These are phyloP conservation scores for Theobroma cacao DNA, from an alignment of 345 rosid species.

Conservation along the genomic window DNA sequence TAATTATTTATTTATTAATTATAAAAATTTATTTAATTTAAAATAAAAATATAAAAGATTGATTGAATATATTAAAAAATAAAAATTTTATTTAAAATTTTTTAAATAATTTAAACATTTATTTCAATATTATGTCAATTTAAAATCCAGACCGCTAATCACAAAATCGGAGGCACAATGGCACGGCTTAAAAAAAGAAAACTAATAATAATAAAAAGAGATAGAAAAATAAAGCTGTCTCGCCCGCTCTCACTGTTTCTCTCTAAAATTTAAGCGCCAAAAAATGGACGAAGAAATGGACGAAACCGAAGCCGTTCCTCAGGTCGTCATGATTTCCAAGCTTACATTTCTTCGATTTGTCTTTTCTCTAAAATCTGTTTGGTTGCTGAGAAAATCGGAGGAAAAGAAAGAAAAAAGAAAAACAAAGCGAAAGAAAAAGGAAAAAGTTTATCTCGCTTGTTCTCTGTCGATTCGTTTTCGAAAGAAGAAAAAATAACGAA, in stretches of 20 bases:
- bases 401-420: not conserved
- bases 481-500: not conserved
- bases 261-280: not conserved
- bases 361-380: slow-evolving; percentile 20
- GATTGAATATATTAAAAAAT: no score
- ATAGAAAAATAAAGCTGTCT: no score
- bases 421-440: not conserved
- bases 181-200: not conserved
- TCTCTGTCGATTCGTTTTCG: not conserved
- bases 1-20: no score
- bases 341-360: not conserved
- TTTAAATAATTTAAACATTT: no score
- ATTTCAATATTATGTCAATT: not conserved
- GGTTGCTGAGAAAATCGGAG: slow-evolving; percentile 26
- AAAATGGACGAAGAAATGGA: slow-evolving; percentile 67
- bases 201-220: no score
- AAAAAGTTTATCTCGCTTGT: not conserved
- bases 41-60: no score
- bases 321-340: slow-evolving; percentile 37
- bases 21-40: no score
- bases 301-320: slow-evolving; percentile 58
- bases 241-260: not conserved
- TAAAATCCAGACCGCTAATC: not conserved
- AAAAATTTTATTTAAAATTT: no score
- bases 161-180: not conserved